Conservation (phyloP, 139 green algal genomes). For the Coelastrella sp. region DNA sequence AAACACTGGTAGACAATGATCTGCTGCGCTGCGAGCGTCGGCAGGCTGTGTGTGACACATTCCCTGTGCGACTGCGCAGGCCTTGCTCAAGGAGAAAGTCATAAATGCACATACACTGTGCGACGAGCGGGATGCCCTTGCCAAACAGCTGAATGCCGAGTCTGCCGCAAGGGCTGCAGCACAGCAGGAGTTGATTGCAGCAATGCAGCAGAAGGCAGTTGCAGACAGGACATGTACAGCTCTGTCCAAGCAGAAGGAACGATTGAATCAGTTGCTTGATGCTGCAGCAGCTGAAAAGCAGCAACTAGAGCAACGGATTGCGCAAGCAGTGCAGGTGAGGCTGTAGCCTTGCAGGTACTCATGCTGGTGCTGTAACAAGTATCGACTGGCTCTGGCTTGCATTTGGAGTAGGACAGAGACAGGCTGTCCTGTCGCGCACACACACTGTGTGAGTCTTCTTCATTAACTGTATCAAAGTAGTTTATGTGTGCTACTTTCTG, state of each 20-base stretch:
- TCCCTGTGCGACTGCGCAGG: neutral
- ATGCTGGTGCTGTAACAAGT: neutral
- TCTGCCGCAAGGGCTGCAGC: neutral
- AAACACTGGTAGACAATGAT: neutral
- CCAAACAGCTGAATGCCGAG: slow-evolving; percentile 4
- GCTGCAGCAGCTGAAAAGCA: slow-evolving; percentile 11
- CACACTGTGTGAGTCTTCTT: neutral
- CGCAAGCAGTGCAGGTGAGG: neutral
- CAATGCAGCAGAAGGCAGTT: neutral
- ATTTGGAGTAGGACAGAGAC: neutral
- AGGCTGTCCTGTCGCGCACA: neutral
- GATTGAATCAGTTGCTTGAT: neutral
- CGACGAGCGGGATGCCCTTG: neutral
- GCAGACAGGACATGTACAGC: slow-evolving; percentile 5
- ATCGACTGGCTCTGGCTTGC: neutral
- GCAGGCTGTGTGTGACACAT: neutral
- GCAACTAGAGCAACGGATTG: neutral
- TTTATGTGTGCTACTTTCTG: neutral
- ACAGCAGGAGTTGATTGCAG: slow-evolving; percentile 7
- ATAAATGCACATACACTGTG: slow-evolving; percentile 21
- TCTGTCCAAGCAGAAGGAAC: neutral
- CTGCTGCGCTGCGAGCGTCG: neutral
- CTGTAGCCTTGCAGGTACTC: neutral
- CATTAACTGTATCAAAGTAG: neutral
- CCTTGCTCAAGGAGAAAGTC: slow-evolving; percentile 32